Percentiles rank a stretch among this genome's conserved stretches.
These are phyloP conservation scores for Cetraspora pellucida DNA, from an alignment of 192 early-diverging fungal genomes.

Conservation along the genomic window DNA sequence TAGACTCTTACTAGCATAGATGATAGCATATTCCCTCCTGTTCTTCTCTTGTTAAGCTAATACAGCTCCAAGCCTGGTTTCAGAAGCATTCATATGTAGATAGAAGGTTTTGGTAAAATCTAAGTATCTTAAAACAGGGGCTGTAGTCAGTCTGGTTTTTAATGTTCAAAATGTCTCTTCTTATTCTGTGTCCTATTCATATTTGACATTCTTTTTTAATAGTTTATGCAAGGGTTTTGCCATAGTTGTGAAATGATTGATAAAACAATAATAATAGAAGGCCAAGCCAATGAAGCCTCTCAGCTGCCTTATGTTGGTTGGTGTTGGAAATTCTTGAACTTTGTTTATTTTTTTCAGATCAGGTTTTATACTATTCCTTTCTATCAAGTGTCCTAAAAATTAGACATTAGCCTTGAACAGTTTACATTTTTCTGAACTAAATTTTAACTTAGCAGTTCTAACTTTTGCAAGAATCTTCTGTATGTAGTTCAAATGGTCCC, in stretches of 20 bases:
- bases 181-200: neutral
- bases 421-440: neutral
- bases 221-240: neutral
- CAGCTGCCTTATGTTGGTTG: neutral
- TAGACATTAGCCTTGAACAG: neutral
- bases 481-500: conserved; percentile 42
- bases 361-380: neutral
- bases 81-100: neutral
- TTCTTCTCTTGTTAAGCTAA: no score
- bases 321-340: neutral
- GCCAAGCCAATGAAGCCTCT: neutral
- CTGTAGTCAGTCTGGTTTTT: neutral
- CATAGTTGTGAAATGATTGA: neutral
- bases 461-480: neutral
- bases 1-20: no score
- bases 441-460: no score
- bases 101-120: neutral
- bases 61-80: no score
- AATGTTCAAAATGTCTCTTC: neutral
- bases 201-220: conserved; percentile 9
- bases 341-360: neutral
- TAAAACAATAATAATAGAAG: neutral
- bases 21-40: no score
- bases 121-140: neutral
- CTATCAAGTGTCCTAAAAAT: neutral